Evolutionary conservation across 768 basidiomycete species (phyloP).

Genomic region (Pisolithus orientalis): DNA sequence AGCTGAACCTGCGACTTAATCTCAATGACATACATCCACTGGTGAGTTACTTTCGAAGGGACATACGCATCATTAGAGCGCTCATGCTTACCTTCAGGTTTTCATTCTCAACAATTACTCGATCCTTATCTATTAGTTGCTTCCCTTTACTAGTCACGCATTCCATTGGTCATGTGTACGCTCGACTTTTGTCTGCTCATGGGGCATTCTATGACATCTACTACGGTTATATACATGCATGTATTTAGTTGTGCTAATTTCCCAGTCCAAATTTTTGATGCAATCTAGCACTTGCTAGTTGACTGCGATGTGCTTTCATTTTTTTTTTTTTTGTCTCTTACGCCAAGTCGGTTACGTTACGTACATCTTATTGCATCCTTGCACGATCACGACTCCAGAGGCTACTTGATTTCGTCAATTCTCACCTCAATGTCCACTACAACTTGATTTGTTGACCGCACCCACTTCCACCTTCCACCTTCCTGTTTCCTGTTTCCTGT

Average conservation of each 20-base stretch:
- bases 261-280: conserved; percentile 13
- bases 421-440: conserved; percentile 22
- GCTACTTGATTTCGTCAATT: conserved; percentile 13
- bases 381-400: conserved; percentile 9
- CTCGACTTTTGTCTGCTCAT: conserved; percentile 20
- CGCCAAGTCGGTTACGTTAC: too few relatives aligned
- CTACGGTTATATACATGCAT: conserved; percentile 14
- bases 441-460: conserved; percentile 9
- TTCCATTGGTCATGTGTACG: conserved; percentile 24
- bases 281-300: not conserved
- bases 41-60: conserved; percentile 14
- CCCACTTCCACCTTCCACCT: conserved; percentile 12
- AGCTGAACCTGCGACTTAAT: conserved; percentile 31
- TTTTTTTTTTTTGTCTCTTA: too few relatives aligned
- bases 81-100: conserved; percentile 11
- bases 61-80: not conserved
- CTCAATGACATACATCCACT: conserved; percentile 13
- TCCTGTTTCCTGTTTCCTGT: conserved; percentile 13
- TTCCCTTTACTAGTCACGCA: conserved; percentile 19
- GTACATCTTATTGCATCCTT: not conserved
- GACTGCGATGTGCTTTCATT: not conserved
- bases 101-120: not conserved
- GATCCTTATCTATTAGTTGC: conserved; percentile 23
- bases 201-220: conserved; percentile 21
- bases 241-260: conserved; percentile 14